Base-by-base conservation (phyloP, 306 rosid genomes). In the Acmispon strigosus region DNA sequence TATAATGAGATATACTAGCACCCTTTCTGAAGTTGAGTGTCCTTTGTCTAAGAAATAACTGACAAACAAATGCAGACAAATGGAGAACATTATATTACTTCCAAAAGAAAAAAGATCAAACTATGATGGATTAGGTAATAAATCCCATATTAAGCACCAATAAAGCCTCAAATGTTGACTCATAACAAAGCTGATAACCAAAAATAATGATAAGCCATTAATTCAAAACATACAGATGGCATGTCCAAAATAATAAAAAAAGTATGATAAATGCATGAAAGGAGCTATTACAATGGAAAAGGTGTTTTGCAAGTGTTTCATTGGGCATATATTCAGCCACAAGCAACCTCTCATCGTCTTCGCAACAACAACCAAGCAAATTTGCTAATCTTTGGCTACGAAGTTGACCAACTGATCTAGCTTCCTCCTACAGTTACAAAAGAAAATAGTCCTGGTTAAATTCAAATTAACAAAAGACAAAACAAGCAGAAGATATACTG, bases 281-380 rank as follows among this genome's bases (percentile, higher is more conserved):
- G 10, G 50, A 79, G 47, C 32, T 55, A 84, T 82, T 86, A 88
- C 88, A 90, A 67, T 90, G 94, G 63, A 88, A 90, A 54, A 90
- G 91, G 73, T 88, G 96, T 20, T 84, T 84, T 44, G 91, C 94
- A 27, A 88, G 91, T 73, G 96, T 90, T 83, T 87, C 94, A 53
- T 79, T 86, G 22, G 92, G 91, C 92, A 90, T 86, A 63, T 81
- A 88, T 80, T 90, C 96, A 3, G 89, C 86, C 51, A 90, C 91
- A 27, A 90, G 94, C 82, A 90, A 83, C 83, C 96, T 85, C 76
- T 90, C 96, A n/a, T 90, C 91, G 43, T 59, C 83, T 87, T 90
- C 88, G 49, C 84, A 84, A 62, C 91, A 87, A 69, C 87, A 87
- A 47, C 96, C 94, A 43, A 90, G 91, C 77, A 90, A 81, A 82